These are phyloP conservation scores for Hygrocybe coccinea DNA, from an alignment of 768 basidiomycete species.

Conservation along the genomic window DNA sequence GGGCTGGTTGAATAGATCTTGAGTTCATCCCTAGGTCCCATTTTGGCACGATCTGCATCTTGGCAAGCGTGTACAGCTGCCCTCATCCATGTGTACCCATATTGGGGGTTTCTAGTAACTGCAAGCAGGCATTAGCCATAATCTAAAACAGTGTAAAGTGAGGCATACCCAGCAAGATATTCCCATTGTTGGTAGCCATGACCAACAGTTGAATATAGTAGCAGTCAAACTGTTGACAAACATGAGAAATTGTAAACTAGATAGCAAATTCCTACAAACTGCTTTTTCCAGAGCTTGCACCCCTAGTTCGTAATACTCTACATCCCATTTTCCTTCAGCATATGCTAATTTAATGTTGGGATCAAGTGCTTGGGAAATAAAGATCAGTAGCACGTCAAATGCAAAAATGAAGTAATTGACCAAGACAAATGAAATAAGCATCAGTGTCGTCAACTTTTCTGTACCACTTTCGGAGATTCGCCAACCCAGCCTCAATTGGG, in stretches of 20 bases:
- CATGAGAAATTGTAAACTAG: neutral
- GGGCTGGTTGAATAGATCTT: conserved; percentile 6
- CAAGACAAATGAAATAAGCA: conserved; percentile 14
- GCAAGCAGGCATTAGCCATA: neutral
- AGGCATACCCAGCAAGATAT: neutral
- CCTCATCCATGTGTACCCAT: conserved; percentile 12
- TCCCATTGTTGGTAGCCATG: too few species aligned
- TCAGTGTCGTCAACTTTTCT: conserved; percentile 9
- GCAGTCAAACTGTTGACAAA: neutral
- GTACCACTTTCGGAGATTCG: conserved; percentile 6
- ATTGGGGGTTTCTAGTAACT: neutral
- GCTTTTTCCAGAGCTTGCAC: neutral
- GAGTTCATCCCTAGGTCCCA: conserved; percentile 9
- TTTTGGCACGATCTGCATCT: neutral
- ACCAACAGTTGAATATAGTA: neutral
- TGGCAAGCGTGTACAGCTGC: conserved; percentile 9
- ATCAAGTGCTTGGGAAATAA: conserved; percentile 6
- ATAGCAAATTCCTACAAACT: neutral
- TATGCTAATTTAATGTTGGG: conserved; percentile 14
- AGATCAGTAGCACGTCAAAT: neutral
- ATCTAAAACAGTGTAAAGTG: neutral
- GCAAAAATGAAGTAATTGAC: neutral
- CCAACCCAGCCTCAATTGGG: conserved; percentile 9
- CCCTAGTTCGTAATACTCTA: neutral
- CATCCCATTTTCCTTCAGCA: conserved; percentile 12